These are phyloP conservation scores for Pichia kluyveri DNA, from an alignment of 805 yeast species.

Conservation along the genomic window DNA sequence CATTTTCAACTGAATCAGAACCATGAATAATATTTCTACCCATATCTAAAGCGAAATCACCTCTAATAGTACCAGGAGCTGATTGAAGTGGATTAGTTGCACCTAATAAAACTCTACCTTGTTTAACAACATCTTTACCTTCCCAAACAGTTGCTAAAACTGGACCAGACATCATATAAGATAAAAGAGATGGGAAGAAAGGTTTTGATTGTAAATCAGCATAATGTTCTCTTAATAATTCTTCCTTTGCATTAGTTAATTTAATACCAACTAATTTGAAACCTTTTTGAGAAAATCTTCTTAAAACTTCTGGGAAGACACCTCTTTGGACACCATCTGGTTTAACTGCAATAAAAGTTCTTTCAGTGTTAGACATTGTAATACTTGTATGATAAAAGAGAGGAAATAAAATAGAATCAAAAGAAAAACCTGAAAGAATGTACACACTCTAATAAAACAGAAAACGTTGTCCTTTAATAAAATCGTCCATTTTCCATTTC, in stretches of 20 bases:
- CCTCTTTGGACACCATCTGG: slow-evolving; percentile 99
- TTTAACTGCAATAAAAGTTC: slow-evolving; percentile 89
- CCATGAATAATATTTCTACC: slow-evolving; percentile 99
- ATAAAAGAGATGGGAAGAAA: slow-evolving; percentile 93
- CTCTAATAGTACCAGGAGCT: slow-evolving; percentile 99
- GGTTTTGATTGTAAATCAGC: slow-evolving; percentile 92
- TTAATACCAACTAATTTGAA: slow-evolving; percentile 95
- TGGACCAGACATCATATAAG: slow-evolving; percentile 98
- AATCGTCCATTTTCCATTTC: too few relatives aligned
- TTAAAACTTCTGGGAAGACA: slow-evolving; percentile 76
- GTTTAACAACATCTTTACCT: slow-evolving; percentile 99
- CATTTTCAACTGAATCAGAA: slow-evolving; percentile 97
- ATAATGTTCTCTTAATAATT: slow-evolving; percentile 86
- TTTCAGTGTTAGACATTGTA: slow-evolving; percentile 55
- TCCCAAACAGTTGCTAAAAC: slow-evolving; percentile 99
- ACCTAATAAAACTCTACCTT: slow-evolving; percentile 95
- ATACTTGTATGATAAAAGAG: neutral
- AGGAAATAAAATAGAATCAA: neutral
- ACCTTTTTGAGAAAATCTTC: slow-evolving; percentile 96
- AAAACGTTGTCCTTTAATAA: too few relatives aligned
- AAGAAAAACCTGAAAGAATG: neutral
- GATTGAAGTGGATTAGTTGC: slow-evolving; percentile 97
- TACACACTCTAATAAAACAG: too few relatives aligned
- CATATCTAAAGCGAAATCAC: slow-evolving; percentile 96
- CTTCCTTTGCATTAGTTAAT: slow-evolving; percentile 80